Percentiles rank a stretch among this genome's conserved stretches.
These are phyloP conservation scores for Candida loeiensis DNA, from an alignment of 805 yeast species.

Conservation along the genomic window DNA sequence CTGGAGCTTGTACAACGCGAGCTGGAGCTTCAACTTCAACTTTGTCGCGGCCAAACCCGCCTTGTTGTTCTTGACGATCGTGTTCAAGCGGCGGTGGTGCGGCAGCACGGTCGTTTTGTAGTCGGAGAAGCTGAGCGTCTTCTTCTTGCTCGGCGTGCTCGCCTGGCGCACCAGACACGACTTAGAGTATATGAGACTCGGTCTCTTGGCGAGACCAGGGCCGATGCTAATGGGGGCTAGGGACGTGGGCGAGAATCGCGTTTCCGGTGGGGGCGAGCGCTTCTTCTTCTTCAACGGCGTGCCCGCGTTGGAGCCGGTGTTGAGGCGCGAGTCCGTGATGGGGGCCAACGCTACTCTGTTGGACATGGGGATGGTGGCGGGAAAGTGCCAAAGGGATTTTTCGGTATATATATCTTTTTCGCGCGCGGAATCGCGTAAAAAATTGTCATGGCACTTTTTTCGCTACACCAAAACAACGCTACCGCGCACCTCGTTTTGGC, in stretches of 20 bases:
- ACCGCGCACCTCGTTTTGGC: background rate
- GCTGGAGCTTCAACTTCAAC: slow-evolving; percentile 39
- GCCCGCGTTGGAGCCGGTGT: slow-evolving; percentile 15
- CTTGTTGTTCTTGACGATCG: slow-evolving; percentile 21
- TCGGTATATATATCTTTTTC: slow-evolving; percentile 2
- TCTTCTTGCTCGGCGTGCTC: slow-evolving; percentile 1
- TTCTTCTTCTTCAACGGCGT: slow-evolving; percentile 11
- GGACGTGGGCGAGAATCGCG: slow-evolving; percentile 7
- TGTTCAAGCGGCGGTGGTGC: background rate
- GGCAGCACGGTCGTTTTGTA: slow-evolving; percentile 15
- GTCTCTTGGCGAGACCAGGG: background rate
- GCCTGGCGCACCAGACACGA: slow-evolving; percentile 6
- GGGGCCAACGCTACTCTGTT: slow-evolving; percentile 39
- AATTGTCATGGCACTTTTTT: background rate
- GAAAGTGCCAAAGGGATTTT: background rate
- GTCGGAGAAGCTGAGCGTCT: slow-evolving; percentile 25
- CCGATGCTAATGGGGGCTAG: slow-evolving; percentile 14
- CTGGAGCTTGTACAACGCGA: slow-evolving; percentile 40
- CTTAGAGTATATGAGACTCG: slow-evolving; percentile 12
- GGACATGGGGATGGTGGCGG: slow-evolving; percentile 2
- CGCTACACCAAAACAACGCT: background rate
- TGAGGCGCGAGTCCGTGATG: slow-evolving; percentile 27
- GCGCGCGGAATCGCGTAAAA: slow-evolving; percentile 1
- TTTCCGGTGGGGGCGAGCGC: slow-evolving; percentile 7
- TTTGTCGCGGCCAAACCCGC: slow-evolving; percentile 43